These are phyloP conservation scores for Alternaria angustiovoidea DNA, from an alignment of 2,329 filamentous ascomycete genomes.

Conservation along the genomic window DNA sequence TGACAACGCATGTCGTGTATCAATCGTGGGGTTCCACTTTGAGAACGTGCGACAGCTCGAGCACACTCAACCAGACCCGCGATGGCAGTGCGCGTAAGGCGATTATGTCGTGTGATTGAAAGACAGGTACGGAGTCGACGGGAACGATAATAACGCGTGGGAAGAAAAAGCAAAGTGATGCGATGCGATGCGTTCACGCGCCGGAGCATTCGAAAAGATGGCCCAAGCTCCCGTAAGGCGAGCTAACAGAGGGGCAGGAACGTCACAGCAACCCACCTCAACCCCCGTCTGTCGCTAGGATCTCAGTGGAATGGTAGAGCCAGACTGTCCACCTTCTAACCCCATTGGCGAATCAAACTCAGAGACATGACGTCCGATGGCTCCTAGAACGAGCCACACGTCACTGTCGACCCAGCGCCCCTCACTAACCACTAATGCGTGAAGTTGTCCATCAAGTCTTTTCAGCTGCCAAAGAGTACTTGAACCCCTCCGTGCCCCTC, in stretches of 20 bases:
- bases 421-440: constrained; percentile 38
- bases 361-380: constrained; percentile 29
- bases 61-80: not conserved
- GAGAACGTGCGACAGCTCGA: not conserved
- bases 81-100: not conserved
- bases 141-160: not conserved
- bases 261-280: constrained; percentile 28
- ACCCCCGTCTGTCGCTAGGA: constrained; percentile 28
- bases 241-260: constrained; percentile 18
- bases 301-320: constrained; percentile 23
- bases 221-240: constrained; percentile 22
- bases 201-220: constrained; percentile 11
- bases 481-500: constrained; percentile 42
- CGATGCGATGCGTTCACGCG: constrained; percentile 1
- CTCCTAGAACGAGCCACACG: constrained; percentile 31
- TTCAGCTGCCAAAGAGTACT: constrained; percentile 36
- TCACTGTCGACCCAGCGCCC: constrained; percentile 38
- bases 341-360: constrained; percentile 31
- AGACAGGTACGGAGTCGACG: not conserved
- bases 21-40: constrained; percentile 8
- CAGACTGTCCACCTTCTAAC: constrained; percentile 30
- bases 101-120: not conserved
- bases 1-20: constrained; percentile 36
- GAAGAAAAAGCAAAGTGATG: constrained; percentile 2
- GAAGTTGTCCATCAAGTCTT: constrained; percentile 31